Evolutionary conservation across 495 filamentous ascomycete genomes (phyloP).

Genomic region (Aspergillus haitiensis): DNA sequence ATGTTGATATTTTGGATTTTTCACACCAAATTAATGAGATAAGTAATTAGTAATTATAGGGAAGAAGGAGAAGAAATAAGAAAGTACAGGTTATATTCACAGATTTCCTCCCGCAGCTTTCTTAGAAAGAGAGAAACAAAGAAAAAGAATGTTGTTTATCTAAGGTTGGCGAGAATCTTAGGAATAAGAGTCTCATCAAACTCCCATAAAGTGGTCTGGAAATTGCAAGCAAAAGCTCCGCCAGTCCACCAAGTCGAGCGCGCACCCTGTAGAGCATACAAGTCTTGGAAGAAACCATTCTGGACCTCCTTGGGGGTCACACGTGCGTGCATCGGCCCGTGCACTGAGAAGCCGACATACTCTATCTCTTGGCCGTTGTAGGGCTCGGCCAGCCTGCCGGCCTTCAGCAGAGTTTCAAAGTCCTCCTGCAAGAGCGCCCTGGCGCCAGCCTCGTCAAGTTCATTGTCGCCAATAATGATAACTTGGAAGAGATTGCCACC

Average conservation of each 20-base stretch:
- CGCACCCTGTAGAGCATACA: conserved; percentile 42
- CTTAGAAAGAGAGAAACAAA: neutral
- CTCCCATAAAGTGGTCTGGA: conserved; percentile 41
- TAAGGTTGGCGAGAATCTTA: conserved; percentile 17
- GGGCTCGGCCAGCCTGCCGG: conserved; percentile 27
- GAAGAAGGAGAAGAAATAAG: too few species aligned
- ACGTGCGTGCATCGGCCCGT: conserved; percentile 40
- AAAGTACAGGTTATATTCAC: too few species aligned
- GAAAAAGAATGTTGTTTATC: neutral
- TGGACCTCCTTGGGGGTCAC: conserved; percentile 32
- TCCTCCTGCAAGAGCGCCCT: conserved; percentile 29
- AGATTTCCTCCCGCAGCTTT: too few species aligned
- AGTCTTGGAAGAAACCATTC: conserved; percentile 35
- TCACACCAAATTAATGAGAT: too few species aligned
- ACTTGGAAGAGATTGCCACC: conserved; percentile 39
- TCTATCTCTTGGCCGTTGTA: conserved; percentile 23
- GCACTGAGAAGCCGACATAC: conserved; percentile 38
- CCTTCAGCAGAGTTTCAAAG: conserved; percentile 32
- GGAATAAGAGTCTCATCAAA: conserved; percentile 36
- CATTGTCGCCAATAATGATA: conserved; percentile 39
- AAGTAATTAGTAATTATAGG: too few species aligned
- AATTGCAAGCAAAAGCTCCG: conserved; percentile 37
- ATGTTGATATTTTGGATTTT: too few species aligned
- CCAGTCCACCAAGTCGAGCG: conserved; percentile 46
- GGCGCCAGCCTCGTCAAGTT: conserved; percentile 28